Conservation (phyloP, 2,329 filamentous ascomycete species). For the Corynespora cassiicola region DNA sequence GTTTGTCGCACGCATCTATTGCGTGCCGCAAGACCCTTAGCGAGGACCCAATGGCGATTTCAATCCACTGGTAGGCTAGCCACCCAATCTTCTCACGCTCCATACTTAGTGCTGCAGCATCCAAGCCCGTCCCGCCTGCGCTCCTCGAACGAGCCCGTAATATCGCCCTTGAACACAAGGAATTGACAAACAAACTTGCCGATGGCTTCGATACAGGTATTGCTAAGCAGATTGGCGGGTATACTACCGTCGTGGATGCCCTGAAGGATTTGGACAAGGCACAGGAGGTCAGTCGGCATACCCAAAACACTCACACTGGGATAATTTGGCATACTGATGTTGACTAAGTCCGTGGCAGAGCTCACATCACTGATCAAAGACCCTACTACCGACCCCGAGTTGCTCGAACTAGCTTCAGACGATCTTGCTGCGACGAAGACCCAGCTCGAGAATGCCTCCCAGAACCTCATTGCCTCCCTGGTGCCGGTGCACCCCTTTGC, state of each 20-base stretch:
- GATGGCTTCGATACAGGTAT: slow-evolving; percentile 61
- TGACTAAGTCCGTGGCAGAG: slow-evolving; percentile 64
- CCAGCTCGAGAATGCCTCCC: slow-evolving; percentile 68
- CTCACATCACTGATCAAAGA: slow-evolving; percentile 80
- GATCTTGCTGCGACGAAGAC: slow-evolving; percentile 74
- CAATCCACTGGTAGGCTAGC: slow-evolving; percentile 32
- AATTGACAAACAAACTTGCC: slow-evolving; percentile 59
- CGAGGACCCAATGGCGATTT: slow-evolving; percentile 31
- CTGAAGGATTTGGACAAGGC: slow-evolving; percentile 65
- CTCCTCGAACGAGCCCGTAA: slow-evolving; percentile 63
- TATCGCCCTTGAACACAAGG: slow-evolving; percentile 62
- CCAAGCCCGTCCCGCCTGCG: slow-evolving; percentile 56
- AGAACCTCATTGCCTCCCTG: slow-evolving; percentile 75
- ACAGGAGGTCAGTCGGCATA: slow-evolving; percentile 57
- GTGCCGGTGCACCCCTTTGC: slow-evolving; percentile 91
- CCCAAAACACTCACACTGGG: not conserved
- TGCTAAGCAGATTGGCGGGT: slow-evolving; percentile 65
- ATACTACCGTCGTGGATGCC: slow-evolving; percentile 59
- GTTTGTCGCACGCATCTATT: slow-evolving; percentile 56
- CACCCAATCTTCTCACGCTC: not conserved
- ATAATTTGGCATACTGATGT: slow-evolving; percentile 23
- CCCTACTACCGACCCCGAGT: slow-evolving; percentile 63
- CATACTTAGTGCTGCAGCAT: slow-evolving; percentile 19
- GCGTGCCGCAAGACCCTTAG: slow-evolving; percentile 42
- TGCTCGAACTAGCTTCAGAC: slow-evolving; percentile 65